A percentile compares a stretch with the other conserved stretches of the same genome.
These are phyloP conservation scores for Clarireedia homoeocarpa DNA, from an alignment of 2,329 filamentous ascomycete genomes.

Conservation along the genomic window DNA sequence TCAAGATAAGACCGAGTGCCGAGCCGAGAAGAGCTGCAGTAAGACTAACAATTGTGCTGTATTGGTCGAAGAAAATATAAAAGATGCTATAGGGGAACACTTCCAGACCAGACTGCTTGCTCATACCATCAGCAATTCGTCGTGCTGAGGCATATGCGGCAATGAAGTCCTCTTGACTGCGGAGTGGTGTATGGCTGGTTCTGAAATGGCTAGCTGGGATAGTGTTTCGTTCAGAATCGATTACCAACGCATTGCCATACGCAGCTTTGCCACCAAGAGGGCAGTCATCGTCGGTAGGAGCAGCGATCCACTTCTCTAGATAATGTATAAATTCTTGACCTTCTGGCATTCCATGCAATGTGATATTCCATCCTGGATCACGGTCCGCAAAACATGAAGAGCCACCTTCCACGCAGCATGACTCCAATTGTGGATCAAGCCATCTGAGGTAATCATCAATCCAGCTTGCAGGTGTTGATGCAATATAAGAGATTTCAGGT, in stretches of 20 bases:
- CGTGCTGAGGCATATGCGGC: constrained; percentile 81
- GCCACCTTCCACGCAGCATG: constrained; percentile 33
- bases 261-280: constrained; percentile 82
- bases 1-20: constrained; percentile 77
- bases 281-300: constrained; percentile 76
- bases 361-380: constrained; percentile 79
- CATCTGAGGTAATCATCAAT: constrained; percentile 94
- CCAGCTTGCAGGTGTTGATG: constrained; percentile 87
- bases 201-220: constrained; percentile 87
- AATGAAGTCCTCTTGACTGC: constrained; percentile 89
- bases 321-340: constrained; percentile 87
- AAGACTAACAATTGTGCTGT: constrained; percentile 73
- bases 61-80: constrained; percentile 99
- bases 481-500: constrained; percentile 77
- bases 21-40: constrained; percentile 74
- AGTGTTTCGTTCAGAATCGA: constrained; percentile 58
- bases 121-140: constrained; percentile 74
- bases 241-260: constrained; percentile 76
- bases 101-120: constrained; percentile 61
- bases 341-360: constrained; percentile 84
- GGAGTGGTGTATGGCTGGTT: constrained; percentile 78
- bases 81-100: constrained; percentile 97
- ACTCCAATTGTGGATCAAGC: constrained; percentile 79
- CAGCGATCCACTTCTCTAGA: constrained; percentile 70
- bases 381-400: constrained; percentile 74